Conservation (phyloP, 805 yeast species). For the Candida coleopterorum region DNA sequence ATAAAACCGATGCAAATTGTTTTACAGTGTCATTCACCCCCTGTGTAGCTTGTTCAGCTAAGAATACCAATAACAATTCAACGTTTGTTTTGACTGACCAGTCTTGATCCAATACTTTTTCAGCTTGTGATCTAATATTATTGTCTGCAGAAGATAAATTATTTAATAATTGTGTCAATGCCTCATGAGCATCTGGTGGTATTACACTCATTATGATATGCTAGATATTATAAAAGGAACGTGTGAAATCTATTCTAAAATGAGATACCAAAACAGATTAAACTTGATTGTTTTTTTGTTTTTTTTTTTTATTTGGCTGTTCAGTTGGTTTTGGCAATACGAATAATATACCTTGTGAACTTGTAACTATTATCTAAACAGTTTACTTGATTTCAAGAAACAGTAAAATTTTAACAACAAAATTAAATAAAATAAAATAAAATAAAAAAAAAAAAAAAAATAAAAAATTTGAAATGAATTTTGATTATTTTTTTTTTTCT, state of each 20-base stretch:
- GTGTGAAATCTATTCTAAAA: too few relatives aligned
- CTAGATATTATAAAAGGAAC: background rate
- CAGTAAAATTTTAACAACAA: too few relatives aligned
- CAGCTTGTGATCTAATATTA: slow-evolving; percentile 70
- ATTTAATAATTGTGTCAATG: slow-evolving; percentile 50
- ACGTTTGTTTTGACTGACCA: slow-evolving; percentile 72
- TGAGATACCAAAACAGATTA: too few relatives aligned
- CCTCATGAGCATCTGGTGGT: slow-evolving; percentile 56
- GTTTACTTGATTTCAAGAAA: too few relatives aligned
- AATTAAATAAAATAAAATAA: too few relatives aligned
- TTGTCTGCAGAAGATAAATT: slow-evolving; percentile 78
- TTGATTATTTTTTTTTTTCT: too few relatives aligned
- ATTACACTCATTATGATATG: slow-evolving; percentile 36
- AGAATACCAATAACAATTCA: slow-evolving; percentile 65
- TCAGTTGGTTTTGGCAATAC: too few relatives aligned
- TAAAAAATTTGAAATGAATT: too few relatives aligned
- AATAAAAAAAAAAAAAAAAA: too few relatives aligned
- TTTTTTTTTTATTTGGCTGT: background rate
- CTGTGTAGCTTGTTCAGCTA: slow-evolving; percentile 71
- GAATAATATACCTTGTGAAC: too few relatives aligned
- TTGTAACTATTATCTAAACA: too few relatives aligned
- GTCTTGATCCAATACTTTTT: slow-evolving; percentile 60
- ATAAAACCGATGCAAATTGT: slow-evolving; percentile 81
- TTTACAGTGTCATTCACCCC: slow-evolving; percentile 58
- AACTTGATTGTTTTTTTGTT: too few relatives aligned